Percentiles rank a stretch among this genome's conserved stretches.
These are phyloP conservation scores for Pelargonium nanum DNA, from an alignment of 345 rosid species.

Conservation along the genomic window DNA sequence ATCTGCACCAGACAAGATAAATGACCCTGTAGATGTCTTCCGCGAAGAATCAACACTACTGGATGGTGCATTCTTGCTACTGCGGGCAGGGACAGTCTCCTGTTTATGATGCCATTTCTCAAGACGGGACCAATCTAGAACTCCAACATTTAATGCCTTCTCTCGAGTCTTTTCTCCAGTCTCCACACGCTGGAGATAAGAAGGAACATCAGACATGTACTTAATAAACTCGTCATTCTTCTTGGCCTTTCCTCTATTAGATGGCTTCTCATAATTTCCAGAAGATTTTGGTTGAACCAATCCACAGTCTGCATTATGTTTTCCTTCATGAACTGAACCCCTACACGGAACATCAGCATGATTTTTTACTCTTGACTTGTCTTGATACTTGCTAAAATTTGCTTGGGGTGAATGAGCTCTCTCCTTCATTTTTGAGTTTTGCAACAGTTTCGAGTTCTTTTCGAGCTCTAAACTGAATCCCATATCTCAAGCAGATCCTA, in stretches of 20 bases:
- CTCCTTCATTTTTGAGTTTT: slow-evolving; percentile 31
- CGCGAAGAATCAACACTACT: slow-evolving; percentile 9
- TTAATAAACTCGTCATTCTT: slow-evolving; percentile 60
- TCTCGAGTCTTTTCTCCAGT: slow-evolving; percentile 32
- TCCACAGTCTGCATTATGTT: slow-evolving; percentile 13
- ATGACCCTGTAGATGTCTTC: slow-evolving; percentile 21
- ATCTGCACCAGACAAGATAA: slow-evolving; percentile 18
- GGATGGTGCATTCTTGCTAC: slow-evolving; percentile 22
- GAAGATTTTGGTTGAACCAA: slow-evolving; percentile 20
- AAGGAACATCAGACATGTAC: slow-evolving; percentile 73
- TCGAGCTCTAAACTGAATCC: slow-evolving; percentile 25
- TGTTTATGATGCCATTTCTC: slow-evolving; percentile 48
- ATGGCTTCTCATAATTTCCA: slow-evolving; percentile 16
- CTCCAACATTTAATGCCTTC: slow-evolving; percentile 74
- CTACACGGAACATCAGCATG: slow-evolving; percentile 2
- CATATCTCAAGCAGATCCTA: slow-evolving; percentile 16
- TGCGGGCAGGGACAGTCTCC: slow-evolving; percentile 15
- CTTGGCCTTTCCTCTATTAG: slow-evolving; percentile 19
- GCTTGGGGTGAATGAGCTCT: slow-evolving; percentile 16
- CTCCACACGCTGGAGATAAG: slow-evolving; percentile 53
- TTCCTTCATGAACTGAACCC: slow-evolving; percentile 14
- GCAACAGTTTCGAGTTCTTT: slow-evolving; percentile 25
- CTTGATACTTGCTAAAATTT: slow-evolving; percentile 23
- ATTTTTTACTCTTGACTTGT: slow-evolving; percentile 23
- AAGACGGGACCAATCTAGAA: slow-evolving; percentile 71